Conservation (phyloP, 768 basidiomycete genomes). For the Collybia sordida region DNA sequence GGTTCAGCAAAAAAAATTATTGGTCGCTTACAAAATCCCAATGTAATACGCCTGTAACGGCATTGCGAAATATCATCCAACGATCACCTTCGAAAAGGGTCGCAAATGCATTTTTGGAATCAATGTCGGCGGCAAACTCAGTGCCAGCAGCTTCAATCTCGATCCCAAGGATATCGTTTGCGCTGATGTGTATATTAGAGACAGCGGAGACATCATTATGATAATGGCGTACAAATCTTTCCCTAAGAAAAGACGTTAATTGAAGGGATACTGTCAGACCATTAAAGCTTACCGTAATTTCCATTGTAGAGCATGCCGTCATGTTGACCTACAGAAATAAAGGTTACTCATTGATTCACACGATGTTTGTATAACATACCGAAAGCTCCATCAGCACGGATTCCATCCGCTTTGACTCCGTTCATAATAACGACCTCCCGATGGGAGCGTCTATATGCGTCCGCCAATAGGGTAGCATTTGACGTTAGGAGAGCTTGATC, state of each 20-base stretch:
- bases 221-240: constrained; percentile 40
- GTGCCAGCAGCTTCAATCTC: constrained; percentile 5
- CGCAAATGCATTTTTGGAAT: not conserved
- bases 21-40: constrained; percentile 68
- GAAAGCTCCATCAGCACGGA: constrained; percentile 53
- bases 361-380: constrained; percentile 22
- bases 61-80: constrained; percentile 73
- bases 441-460: constrained; percentile 55
- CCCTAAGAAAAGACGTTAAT: constrained; percentile 23
- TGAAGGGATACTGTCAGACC: not conserved
- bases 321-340: constrained; percentile 45
- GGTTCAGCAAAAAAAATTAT: not conserved
- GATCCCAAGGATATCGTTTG: constrained; percentile 1
- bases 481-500: constrained; percentile 42
- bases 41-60: constrained; percentile 54
- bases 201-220: not conserved
- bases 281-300: constrained; percentile 67
- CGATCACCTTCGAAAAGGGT: constrained; percentile 50
- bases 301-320: constrained; percentile 67
- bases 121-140: not conserved
- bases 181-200: not conserved
- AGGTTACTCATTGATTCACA: too few species aligned
- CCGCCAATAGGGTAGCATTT: constrained; percentile 43
- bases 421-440: constrained; percentile 52
- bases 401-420: constrained; percentile 56